Conservation (phyloP, 352 stramenopile species). For the Stramenopiles sp. region DNA sequence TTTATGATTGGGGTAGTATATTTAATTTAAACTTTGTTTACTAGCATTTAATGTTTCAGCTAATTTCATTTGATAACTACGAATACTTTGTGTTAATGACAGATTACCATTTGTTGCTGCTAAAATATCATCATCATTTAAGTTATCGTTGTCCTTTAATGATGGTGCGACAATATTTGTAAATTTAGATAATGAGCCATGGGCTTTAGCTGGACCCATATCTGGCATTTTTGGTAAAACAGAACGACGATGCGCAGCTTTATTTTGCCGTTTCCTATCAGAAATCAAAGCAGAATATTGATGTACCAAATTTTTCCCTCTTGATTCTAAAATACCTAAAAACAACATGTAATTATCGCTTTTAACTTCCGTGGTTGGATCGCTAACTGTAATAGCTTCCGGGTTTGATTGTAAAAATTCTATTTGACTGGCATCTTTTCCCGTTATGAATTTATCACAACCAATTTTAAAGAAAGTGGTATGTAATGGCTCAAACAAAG, state of each 20-base stretch:
- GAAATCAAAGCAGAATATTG: not conserved
- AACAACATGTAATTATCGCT: slow-evolving; percentile 4
- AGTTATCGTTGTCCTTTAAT: not conserved
- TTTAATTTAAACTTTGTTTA: not conserved
- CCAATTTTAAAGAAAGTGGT: slow-evolving; percentile 5
- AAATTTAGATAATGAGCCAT: not conserved
- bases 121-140: slow-evolving; percentile 1
- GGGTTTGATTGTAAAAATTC: slow-evolving; percentile 1
- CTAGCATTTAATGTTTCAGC: not conserved
- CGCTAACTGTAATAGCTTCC: not conserved
- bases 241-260: not conserved
- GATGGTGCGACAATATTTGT: not conserved
- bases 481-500: not conserved
- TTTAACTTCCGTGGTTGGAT: slow-evolving; percentile 1
- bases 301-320: not conserved
- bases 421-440: not conserved
- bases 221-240: slow-evolving; percentile 3
- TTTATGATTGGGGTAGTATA: too few relatives aligned
- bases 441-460: not conserved
- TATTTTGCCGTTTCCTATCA: not conserved
- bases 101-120: not conserved
- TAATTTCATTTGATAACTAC: not conserved
- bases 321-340: slow-evolving; percentile 1
- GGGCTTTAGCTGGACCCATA: not conserved
- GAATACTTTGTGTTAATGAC: not conserved